Evolutionary conservation across 2,329 filamentous ascomycete species (phyloP), one percentile per base, ranked within the genome.

Genomic region (Rutstroemia sp.): DNA sequence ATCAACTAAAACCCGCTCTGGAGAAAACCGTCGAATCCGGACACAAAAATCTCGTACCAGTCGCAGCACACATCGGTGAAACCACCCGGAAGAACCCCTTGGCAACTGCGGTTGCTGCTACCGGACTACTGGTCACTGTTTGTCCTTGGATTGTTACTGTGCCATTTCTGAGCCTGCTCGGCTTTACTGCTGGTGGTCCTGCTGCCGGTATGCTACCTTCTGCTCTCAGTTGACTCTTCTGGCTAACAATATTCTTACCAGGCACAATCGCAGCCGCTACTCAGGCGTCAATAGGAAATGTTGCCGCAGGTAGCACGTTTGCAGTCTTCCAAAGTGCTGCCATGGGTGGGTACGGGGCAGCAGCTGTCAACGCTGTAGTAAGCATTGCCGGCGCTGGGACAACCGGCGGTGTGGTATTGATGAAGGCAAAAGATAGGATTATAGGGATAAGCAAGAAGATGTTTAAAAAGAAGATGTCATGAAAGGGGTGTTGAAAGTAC

Each of bases 291-390:
- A 17, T 12, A 0, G 56, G 56, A 45, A 48, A 51, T 38, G 48
- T 58, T 3, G 48, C 50, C 17, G 51, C 57, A 19, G 44, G 48
- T 16, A 49, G 57, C 9, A 27, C 12, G 5, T 56, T 59, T 19
- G 51, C 51, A 12, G 48, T 41, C 12, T 25, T 58, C 2, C 54
- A 58, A 48, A 59, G 57, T 37, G 57, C 51, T 16, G 51, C 16
- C 16, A 50, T 50, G 51, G 52, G 48, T 54, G 59, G 54, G 34
- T 54, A 54, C 44, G 58, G 51, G 3, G 16, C 21, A 1, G 19
- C 27, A 23, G 41, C 51, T 46, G 48, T 60, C 4, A 45, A 58
- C 9, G 30, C 16, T 37, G n/a, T 48, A 4, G 47, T 48, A 6
- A 48, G 47, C 30, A 17, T 8, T 19, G 30, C 14, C 34, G 16